Base-by-base conservation (phyloP, 2,329 filamentous ascomycete genomes). In the Rutstroemia sp. region DNA sequence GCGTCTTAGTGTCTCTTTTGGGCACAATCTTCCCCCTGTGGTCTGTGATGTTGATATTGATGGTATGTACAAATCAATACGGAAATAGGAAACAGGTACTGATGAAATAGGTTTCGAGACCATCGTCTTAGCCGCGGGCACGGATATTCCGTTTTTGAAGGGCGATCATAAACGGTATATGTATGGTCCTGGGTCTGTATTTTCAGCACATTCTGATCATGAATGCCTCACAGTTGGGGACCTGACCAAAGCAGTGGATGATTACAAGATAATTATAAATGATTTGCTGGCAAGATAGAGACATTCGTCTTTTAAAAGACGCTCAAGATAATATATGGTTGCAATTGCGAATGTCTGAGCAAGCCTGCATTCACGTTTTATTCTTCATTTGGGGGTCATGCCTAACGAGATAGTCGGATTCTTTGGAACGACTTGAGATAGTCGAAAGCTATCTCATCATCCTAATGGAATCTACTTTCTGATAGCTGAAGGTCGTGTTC, bases 21-120 rank as follows among this genome's bases (percentile, higher is more conserved):
- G 83, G 0, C 95, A 95, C 66, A 83, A 83, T 0, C 87, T 88
- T 0, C 83, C 95, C 2, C 79, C 88, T 64, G 81, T 89, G 59
- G 81, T 91, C 65, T 86, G 85, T 59, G 87, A 94, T 64, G 84
- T 96, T 9, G 51, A 53, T 46, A 53, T 53, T 37, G 79, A 88
- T 8, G 91, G 82, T 81, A 42, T 18, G 39, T 42, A n/a, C 39
- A 7, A 16, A 42, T 5, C 16, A 16, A n/a, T 18, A 42, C 9
- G 39, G 39, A 18, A 42, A 18, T 18, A 42, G 16, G 39, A 42
- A 12, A 12, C 39, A 9, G 39, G 2, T 42, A 16, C 16, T 42
- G 18, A 42, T 18, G 39, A 18, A 42, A 42, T 42, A 42, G 39
- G 39, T 42, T 42, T 42, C 6, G 39, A 42, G 16, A 42, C 39